phyloP scores from a whole-genome alignment of 2,329 filamentous ascomycete genomes.

The Apiospora phragmitis region DNA sequence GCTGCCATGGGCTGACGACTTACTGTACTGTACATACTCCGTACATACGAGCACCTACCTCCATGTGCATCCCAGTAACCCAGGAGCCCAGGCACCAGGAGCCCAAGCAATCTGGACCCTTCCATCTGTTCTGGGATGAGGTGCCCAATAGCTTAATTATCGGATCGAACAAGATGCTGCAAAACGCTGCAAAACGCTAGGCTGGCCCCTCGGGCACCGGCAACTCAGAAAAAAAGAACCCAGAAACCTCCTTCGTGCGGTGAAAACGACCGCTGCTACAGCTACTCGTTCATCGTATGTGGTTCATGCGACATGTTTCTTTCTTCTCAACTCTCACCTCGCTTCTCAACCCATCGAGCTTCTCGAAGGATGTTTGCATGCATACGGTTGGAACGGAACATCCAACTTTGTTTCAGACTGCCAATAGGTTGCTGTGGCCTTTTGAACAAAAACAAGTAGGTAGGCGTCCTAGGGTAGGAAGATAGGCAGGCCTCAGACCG shows the following conservation, averaged over 20 bases:
- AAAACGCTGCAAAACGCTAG: not conserved
- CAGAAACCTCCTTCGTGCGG: not conserved
- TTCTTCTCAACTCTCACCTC: not conserved
- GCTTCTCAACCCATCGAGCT: not conserved
- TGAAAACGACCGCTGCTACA: constrained; percentile 1
- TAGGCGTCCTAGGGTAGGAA: not conserved
- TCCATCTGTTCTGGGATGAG: not conserved
- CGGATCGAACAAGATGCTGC: not conserved
- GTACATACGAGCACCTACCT: not conserved
- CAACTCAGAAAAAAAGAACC: not conserved
- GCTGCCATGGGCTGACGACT: not conserved
- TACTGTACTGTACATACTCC: not conserved
- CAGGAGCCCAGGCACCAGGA: not conserved
- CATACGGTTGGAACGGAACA: not conserved
- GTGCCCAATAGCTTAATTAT: constrained; percentile 3
- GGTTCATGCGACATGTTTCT: not conserved
- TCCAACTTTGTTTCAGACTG: not conserved
- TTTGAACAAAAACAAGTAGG: not conserved
- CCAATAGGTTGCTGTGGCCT: not conserved
- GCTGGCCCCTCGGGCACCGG: not conserved
- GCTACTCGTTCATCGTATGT: not conserved
- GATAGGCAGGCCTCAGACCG: constrained; percentile 7
- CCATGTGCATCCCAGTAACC: no score
- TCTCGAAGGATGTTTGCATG: not conserved
- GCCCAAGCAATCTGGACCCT: not conserved